Evolutionary conservation across 2,329 filamentous ascomycete species (phyloP).

Genomic region (Lasiodiplodia hormozganensis): DNA sequence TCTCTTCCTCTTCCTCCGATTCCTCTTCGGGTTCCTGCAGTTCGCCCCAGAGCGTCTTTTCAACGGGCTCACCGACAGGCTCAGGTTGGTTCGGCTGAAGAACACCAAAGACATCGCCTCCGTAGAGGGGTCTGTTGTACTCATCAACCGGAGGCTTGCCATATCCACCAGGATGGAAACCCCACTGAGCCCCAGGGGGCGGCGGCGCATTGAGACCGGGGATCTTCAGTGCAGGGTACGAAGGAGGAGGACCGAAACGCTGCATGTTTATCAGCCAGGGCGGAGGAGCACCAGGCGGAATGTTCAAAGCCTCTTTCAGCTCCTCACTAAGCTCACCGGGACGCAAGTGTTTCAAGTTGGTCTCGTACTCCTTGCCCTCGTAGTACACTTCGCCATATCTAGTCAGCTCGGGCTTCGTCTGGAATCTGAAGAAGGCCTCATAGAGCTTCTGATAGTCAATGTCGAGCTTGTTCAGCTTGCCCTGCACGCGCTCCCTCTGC

Average conservation of each 20-base stretch:
- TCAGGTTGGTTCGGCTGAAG: slow-evolving; percentile 66
- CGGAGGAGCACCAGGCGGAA: slow-evolving; percentile 89
- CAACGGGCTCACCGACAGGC: slow-evolving; percentile 75
- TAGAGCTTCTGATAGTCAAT: slow-evolving; percentile 99
- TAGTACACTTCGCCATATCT: slow-evolving; percentile 99
- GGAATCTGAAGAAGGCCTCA: slow-evolving; percentile 97
- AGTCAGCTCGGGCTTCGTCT: slow-evolving; percentile 93
- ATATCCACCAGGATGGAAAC: slow-evolving; percentile 93
- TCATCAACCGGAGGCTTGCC: slow-evolving; percentile 96
- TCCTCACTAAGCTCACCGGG: slow-evolving; percentile 90
- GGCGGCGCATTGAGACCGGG: slow-evolving; percentile 93
- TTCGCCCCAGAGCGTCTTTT: slow-evolving; percentile 91
- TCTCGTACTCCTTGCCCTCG: slow-evolving; percentile 97
- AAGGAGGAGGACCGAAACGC: slow-evolving; percentile 88
- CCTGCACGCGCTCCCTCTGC: slow-evolving; percentile 89
- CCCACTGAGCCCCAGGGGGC: slow-evolving; percentile 88
- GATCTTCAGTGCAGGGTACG: slow-evolving; percentile 94
- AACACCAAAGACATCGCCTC: slow-evolving; percentile 92
- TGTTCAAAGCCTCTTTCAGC: slow-evolving; percentile 90
- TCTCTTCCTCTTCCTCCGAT: slow-evolving; percentile 64
- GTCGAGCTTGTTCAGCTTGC: slow-evolving; percentile 96
- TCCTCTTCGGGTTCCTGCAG: slow-evolving; percentile 71
- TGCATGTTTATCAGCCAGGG: slow-evolving; percentile 99
- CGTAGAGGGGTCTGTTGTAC: slow-evolving; percentile 87
- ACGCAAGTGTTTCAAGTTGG: slow-evolving; percentile 87